These are phyloP conservation scores for Berberis thunbergii DNA, from an alignment of 164 flowering plant species.

Conservation along the genomic window DNA sequence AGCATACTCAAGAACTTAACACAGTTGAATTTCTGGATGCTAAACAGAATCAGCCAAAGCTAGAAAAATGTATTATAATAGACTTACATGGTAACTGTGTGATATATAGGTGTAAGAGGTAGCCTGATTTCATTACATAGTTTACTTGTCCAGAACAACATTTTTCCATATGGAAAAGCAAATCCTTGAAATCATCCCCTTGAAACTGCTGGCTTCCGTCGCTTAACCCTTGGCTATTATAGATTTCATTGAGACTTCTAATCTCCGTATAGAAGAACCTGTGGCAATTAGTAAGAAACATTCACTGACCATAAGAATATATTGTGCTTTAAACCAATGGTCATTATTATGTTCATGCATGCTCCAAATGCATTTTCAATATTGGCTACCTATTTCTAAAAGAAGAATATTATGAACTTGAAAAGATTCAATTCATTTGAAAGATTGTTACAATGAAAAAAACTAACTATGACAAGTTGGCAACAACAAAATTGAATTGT, in stretches of 20 bases:
- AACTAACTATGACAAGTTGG: too few relatives aligned
- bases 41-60: neutral
- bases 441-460: too few relatives aligned
- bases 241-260: slow-evolving; percentile 13
- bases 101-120: slow-evolving; percentile 74
- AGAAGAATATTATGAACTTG: too few relatives aligned
- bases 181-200: slow-evolving; percentile 17
- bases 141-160: slow-evolving; percentile 25
- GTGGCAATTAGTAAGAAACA: slow-evolving; percentile 6
- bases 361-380: too few relatives aligned
- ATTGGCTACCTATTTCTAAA: too few relatives aligned
- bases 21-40: neutral
- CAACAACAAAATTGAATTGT: too few relatives aligned
- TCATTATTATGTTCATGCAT: too few relatives aligned
- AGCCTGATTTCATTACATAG: slow-evolving; percentile 50
- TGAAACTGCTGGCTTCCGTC: slow-evolving; percentile 14
- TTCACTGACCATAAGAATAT: neutral
- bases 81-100: slow-evolving; percentile 87
- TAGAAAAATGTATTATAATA: neutral
- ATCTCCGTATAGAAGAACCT: slow-evolving; percentile 79
- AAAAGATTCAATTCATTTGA: too few relatives aligned
- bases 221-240: slow-evolving; percentile 3
- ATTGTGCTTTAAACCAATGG: neutral
- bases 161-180: slow-evolving; percentile 25
- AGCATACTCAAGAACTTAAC: neutral